These are phyloP conservation scores for Penicillium occitanis DNA, from an alignment of 2,329 filamentous ascomycete genomes.

Conservation along the genomic window DNA sequence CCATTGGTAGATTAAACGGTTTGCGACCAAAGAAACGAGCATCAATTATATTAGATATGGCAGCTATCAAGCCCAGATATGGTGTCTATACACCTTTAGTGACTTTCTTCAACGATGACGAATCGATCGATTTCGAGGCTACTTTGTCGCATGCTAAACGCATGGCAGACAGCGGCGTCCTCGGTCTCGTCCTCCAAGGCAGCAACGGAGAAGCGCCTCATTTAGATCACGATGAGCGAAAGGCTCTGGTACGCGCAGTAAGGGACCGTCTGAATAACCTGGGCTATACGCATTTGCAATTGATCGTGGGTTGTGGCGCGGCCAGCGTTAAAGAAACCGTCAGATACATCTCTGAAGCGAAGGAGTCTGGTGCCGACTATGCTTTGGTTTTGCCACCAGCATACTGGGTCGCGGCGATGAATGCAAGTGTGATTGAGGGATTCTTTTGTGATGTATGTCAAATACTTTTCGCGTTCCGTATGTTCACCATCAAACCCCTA, in stretches of 20 bases:
- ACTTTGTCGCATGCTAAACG: slow-evolving; percentile 47
- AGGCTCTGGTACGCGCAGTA: slow-evolving; percentile 51
- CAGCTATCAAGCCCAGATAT: slow-evolving; percentile 20
- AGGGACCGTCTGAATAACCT: slow-evolving; percentile 30
- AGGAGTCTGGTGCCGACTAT: slow-evolving; percentile 50
- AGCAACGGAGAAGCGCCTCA: slow-evolving; percentile 53
- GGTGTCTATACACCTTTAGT: slow-evolving; percentile 49
- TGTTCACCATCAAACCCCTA: not conserved
- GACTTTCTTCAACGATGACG: slow-evolving; percentile 50
- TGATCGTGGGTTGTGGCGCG: slow-evolving; percentile 70
- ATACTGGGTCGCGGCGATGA: slow-evolving; percentile 50
- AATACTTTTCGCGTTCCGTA: not conserved
- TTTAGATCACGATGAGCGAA: slow-evolving; percentile 53
- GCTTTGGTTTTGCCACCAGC: slow-evolving; percentile 57
- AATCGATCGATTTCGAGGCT: slow-evolving; percentile 42
- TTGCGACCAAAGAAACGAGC: not conserved
- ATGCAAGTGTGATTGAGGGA: not conserved
- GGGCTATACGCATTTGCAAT: slow-evolving; percentile 18
- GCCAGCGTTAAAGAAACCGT: slow-evolving; percentile 69
- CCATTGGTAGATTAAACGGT: not conserved
- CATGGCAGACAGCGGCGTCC: slow-evolving; percentile 43
- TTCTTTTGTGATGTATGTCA: not conserved
- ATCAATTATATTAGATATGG: not conserved
- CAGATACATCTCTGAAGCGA: slow-evolving; percentile 45
- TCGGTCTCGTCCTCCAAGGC: slow-evolving; percentile 50